These are phyloP conservation scores for Simplicillium aogashimaense DNA, from an alignment of 2,329 filamentous ascomycete genomes.

Conservation along the genomic window DNA sequence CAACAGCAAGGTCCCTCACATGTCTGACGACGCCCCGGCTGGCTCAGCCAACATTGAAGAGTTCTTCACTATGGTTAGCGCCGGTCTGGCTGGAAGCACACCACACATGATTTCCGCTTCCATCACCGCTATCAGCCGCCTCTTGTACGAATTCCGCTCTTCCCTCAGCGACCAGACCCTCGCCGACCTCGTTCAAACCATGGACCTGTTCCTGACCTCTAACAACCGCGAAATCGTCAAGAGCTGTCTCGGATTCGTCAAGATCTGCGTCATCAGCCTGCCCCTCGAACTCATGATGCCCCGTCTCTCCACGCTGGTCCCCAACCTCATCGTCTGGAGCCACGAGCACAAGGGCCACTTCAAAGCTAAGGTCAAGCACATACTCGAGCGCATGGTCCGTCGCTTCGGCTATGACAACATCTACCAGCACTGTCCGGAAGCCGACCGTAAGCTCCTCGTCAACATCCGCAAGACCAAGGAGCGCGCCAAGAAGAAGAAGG, in stretches of 20 bases:
- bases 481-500: conserved; percentile 82
- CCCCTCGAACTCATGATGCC: conserved; percentile 71
- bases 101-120: conserved; percentile 97
- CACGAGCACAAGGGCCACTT: conserved; percentile 98
- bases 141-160: conserved; percentile 82
- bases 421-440: conserved; percentile 72
- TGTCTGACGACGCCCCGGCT: conserved; percentile 69
- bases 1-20: conserved; percentile 78
- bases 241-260: conserved; percentile 90
- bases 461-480: conserved; percentile 96
- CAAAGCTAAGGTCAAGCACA: conserved; percentile 95
- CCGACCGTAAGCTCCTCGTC: conserved; percentile 78
- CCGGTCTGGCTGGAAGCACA: conserved; percentile 82
- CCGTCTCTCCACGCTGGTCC: conserved; percentile 66
- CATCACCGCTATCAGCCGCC: conserved; percentile 89
- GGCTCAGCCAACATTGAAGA: conserved; percentile 81
- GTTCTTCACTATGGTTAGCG: conserved; percentile 97
- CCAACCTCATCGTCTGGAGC: conserved; percentile 90
- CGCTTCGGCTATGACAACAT: conserved; percentile 79
- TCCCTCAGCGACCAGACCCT: conserved; percentile 60
- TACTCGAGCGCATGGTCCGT: conserved; percentile 86
- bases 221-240: conserved; percentile 96
- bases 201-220: conserved; percentile 91
- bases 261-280: conserved; percentile 83
- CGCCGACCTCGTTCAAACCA: conserved; percentile 79